These are phyloP conservation scores for Porphyrellus cyaneotinctus DNA, from an alignment of 768 basidiomycete genomes.

Conservation along the genomic window DNA sequence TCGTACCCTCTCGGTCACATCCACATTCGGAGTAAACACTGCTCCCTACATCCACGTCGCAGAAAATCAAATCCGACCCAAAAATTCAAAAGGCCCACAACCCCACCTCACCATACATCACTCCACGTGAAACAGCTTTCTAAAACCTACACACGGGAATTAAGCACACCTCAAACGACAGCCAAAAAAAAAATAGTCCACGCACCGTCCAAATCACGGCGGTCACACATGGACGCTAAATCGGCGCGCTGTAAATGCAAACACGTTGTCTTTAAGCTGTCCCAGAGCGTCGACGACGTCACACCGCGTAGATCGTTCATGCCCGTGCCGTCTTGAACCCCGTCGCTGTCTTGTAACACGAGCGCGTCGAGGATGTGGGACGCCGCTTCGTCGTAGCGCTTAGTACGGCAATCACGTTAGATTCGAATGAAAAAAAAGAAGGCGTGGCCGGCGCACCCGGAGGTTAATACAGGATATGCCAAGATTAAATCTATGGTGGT, in stretches of 20 bases:
- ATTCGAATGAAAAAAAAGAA: conserved; percentile 2
- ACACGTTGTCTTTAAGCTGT: conserved; percentile 79
- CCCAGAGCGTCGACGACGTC: conserved; percentile 79
- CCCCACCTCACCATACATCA: background rate
- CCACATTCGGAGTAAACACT: no score
- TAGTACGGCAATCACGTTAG: background rate
- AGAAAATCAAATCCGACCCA: no score
- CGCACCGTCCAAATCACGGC: conserved; percentile 63
- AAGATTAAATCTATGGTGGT: conserved; percentile 72
- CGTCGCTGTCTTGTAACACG: conserved; percentile 82
- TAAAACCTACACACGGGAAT: conserved; percentile 10
- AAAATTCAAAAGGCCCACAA: no score
- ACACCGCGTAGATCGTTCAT: conserved; percentile 61
- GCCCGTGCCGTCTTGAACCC: conserved; percentile 44
- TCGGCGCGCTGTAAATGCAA: conserved; percentile 77
- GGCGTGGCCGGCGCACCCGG: conserved; percentile 43
- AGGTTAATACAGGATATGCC: conserved; percentile 92
- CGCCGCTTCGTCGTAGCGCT: conserved; percentile 86
- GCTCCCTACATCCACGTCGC: no score
- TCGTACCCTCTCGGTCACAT: no score
- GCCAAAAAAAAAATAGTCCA: background rate
- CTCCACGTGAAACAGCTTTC: conserved; percentile 7
- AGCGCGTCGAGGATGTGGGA: conserved; percentile 87
- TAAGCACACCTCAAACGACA: background rate
- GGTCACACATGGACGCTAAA: conserved; percentile 69